phyloP scores from a whole-genome alignment of 2,329 filamentous ascomycete species.

The Apiospora sp. region DNA sequence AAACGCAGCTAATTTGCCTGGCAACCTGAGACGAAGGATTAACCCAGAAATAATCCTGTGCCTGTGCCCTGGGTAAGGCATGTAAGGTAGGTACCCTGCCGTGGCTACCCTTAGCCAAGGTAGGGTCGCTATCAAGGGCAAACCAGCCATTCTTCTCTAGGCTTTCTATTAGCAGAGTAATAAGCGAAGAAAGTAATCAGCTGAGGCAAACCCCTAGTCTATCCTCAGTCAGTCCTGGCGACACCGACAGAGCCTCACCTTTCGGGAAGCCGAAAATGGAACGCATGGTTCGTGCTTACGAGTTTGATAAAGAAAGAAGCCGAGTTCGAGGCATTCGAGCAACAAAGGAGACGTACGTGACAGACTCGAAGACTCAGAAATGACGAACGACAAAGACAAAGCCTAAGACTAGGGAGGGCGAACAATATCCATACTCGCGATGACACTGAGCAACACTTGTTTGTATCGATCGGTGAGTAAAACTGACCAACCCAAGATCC shows the following conservation, averaged over 20 bases:
- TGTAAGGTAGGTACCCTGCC: not conserved
- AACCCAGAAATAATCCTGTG: conserved; percentile 5
- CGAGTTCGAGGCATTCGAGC: not conserved
- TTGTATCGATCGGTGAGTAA: not conserved
- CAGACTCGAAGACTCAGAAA: not conserved
- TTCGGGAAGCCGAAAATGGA: conserved; percentile 14
- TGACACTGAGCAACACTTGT: not conserved
- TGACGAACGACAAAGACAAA: not conserved
- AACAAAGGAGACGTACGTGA: not conserved
- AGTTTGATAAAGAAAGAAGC: not conserved
- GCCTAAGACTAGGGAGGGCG: not conserved
- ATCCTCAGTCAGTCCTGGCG: not conserved
- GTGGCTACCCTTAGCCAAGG: not conserved
- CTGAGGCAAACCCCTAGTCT: not conserved
- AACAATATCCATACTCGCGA: not conserved
- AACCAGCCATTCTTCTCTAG: not conserved
- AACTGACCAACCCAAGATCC: not conserved
- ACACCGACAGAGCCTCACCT: conserved; percentile 3
- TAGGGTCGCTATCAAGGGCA: conserved; percentile 11
- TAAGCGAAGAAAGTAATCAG: not conserved
- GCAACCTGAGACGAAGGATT: conserved; percentile 5
- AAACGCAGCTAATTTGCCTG: not conserved
- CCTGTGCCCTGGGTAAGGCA: conserved; percentile 2
- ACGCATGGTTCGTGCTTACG: not conserved
- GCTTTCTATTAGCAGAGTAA: conserved; percentile 3